Percentiles rank a stretch among this genome's conserved stretches.
These are phyloP conservation scores for Erysiphe neolycopersici DNA, from an alignment of 2,329 filamentous ascomycete species.

Conservation along the genomic window DNA sequence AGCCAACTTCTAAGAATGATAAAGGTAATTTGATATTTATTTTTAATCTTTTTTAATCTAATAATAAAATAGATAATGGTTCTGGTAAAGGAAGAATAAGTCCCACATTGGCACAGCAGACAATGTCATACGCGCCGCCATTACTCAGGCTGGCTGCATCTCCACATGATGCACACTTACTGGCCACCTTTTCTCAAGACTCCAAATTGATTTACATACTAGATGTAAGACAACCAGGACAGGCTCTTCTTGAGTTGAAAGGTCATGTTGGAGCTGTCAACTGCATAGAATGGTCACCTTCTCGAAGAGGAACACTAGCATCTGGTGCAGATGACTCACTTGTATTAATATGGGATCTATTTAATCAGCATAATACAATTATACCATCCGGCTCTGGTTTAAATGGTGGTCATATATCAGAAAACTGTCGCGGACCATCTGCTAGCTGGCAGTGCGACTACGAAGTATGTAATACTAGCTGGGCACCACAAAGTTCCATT, in stretches of 20 bases:
- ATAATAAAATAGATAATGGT: constrained; percentile 20
- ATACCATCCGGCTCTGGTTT: constrained; percentile 14
- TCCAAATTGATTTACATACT: constrained; percentile 81
- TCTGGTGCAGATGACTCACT: constrained; percentile 81
- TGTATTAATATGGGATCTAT: constrained; percentile 79
- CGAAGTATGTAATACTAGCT: constrained; percentile 62
- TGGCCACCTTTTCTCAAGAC: constrained; percentile 92
- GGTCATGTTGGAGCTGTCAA: constrained; percentile 71
- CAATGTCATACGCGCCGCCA: constrained; percentile 50
- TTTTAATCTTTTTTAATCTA: constrained; percentile 1
- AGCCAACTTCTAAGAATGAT: constrained; percentile 69
- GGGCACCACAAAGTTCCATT: constrained; percentile 46
- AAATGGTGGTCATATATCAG: constrained; percentile 24
- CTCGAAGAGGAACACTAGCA: constrained; percentile 62
- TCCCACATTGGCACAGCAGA: constrained; percentile 50
- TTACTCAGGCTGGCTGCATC: constrained; percentile 65
- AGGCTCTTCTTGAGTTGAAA: constrained; percentile 76
- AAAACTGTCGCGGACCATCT: constrained; percentile 38
- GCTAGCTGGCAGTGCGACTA: constrained; percentile 70
- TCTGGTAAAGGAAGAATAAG: constrained; percentile 32
- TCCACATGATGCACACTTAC: constrained; percentile 78
- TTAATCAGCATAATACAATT: constrained; percentile 25
- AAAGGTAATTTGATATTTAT: constrained; percentile 24
- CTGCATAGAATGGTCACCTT: constrained; percentile 86
- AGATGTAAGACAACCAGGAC: constrained; percentile 85